Base-by-base conservation (phyloP, 306 rosid species). In the Oemleria cerasiformis region DNA sequence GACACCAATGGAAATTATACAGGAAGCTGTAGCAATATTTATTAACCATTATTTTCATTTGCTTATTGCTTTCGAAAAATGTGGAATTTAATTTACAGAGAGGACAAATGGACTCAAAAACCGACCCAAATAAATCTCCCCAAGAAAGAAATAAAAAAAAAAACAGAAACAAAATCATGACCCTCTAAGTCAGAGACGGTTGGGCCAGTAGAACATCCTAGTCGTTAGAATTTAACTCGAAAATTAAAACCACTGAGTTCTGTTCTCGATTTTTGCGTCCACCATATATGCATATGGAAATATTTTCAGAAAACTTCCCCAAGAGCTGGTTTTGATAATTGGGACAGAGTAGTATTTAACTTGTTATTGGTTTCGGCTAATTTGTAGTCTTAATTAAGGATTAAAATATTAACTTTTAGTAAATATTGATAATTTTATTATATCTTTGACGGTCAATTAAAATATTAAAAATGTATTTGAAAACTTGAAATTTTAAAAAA, bases 191-290 rank as follows among this genome's bases (percentile, higher is more conserved):
- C 8, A 19, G 14, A 38, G 59, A 59, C 63, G 34, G 49, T n/a
- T 72, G 63, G 74, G 49, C 75, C 61, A 68, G 71, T 60, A 68
- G 55, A 62, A 79, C 53, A 73, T 79, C 82, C 78, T 68, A 68
- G 73, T 74, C 76, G 76, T 25, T 69, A 8, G 44, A 59, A 59
- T 59, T 59, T 34, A 15, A 34, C 64, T 34, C 21, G 42, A 59
- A 34, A 59, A 25, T 14, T 25, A 30, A 34, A 34, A 7, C 63
- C n/a, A 0, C 34, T 17, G 41, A 9, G 5, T 59, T 41, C 4
- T 12, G 5, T 40, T 65, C 64, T 77, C 19, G 65, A 73, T 21
- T 74, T 15, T 54, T 76, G 75, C 77, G 80, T 55, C 50, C 50
- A 3, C 17, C 50, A 45, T 45, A 12, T 47, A 13, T 30, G 36